Conservation (phyloP, 768 basidiomycete species). For the Suillus plorans region DNA sequence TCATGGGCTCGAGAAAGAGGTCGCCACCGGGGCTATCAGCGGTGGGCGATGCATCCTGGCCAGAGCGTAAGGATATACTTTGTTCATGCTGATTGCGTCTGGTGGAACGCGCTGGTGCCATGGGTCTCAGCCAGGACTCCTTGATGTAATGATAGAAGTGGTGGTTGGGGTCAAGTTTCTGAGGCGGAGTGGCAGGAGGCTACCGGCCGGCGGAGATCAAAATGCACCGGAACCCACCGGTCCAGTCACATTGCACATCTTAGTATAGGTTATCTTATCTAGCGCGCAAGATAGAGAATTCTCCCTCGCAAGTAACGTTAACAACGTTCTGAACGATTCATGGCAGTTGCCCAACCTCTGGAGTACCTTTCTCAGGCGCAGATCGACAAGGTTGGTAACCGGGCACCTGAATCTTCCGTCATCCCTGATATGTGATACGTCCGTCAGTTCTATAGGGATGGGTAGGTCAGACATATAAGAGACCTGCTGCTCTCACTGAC, state of each 20-base stretch:
- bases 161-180: constrained; percentile 17
- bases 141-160: constrained; percentile 22
- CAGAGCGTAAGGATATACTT: constrained; percentile 26
- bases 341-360: constrained; percentile 10
- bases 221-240: background rate
- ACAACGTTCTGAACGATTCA: background rate
- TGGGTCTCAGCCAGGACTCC: constrained; percentile 56
- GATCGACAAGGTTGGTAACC: constrained; percentile 49
- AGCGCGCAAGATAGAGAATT: background rate
- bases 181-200: constrained; percentile 18
- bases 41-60: constrained; percentile 35
- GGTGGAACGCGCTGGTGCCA: constrained; percentile 74
- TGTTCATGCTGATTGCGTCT: constrained; percentile 48
- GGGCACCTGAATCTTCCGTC: background rate
- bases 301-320: background rate
- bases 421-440: background rate
- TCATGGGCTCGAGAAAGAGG: constrained; percentile 83
- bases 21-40: constrained; percentile 20
- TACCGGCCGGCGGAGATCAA: constrained; percentile 11
- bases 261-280: background rate
- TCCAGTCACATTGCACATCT: background rate
- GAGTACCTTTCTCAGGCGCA: constrained; percentile 57
- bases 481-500: background rate
- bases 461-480: constrained; percentile 37
- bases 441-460: constrained; percentile 55